Evolutionary conservation across 108 stramenopile genomes (phyloP).

Genomic region (Epipyxis sp.): DNA sequence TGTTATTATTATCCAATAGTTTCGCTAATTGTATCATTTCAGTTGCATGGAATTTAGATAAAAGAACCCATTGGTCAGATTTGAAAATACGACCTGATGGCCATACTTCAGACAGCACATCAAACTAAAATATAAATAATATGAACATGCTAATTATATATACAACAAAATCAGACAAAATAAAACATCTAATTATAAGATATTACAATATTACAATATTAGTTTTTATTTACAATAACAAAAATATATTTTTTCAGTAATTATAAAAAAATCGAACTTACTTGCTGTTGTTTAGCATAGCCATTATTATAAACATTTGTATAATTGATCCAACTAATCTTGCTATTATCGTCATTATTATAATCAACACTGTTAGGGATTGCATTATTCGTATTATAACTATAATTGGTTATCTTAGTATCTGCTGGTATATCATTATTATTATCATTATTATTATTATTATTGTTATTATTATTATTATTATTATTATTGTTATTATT

Average conservation of each 20-base stretch:
- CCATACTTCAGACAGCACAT: neutral
- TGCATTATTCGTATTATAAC: neutral
- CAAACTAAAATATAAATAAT: too few species aligned
- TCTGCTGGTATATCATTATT: neutral
- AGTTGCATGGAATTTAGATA: neutral
- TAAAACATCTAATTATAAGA: neutral
- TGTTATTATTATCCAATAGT: neutral
- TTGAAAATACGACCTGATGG: neutral
- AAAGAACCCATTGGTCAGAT: neutral
- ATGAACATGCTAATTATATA: too few species aligned
- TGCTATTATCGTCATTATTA: neutral
- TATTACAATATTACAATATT: too few species aligned
- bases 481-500: neutral
- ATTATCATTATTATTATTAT: neutral
- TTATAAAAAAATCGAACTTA: too few species aligned
- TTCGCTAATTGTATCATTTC: neutral
- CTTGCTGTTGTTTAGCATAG: neutral
- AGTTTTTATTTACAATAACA: too few species aligned
- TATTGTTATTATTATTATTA: neutral
- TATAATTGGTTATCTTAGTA: neutral
- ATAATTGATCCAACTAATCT: slow-evolving; percentile 15
- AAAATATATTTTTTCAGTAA: too few species aligned
- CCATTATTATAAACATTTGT: neutral
- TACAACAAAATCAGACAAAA: too few species aligned
- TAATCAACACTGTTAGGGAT: neutral